phyloP scores from a whole-genome alignment of 2,329 filamentous ascomycete genomes.

The Bipolaris zeicola region DNA sequence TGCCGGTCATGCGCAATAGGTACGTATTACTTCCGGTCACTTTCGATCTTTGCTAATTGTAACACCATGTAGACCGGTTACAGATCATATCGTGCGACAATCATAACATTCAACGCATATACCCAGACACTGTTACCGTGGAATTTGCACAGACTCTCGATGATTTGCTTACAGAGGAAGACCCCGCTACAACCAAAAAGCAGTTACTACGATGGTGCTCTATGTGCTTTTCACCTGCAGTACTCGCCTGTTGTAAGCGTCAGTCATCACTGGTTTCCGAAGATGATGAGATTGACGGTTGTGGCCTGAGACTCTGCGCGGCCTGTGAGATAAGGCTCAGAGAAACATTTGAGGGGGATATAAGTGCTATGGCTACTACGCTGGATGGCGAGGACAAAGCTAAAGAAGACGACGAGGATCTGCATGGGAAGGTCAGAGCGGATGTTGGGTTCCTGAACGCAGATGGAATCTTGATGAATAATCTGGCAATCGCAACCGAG shows the following conservation, averaged over 20 bases:
- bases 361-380: slow-evolving; percentile 16
- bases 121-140: neutral
- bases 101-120: slow-evolving; percentile 22
- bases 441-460: slow-evolving; percentile 36
- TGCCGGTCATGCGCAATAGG: slow-evolving; percentile 28
- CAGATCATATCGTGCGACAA: slow-evolving; percentile 12
- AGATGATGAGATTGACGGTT: slow-evolving; percentile 26
- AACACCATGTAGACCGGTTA: too few species aligned
- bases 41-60: too few species aligned
- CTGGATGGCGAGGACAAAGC: slow-evolving; percentile 30
- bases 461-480: slow-evolving; percentile 30
- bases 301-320: slow-evolving; percentile 35
- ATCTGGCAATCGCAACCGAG: slow-evolving; percentile 3
- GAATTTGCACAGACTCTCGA: slow-evolving; percentile 16
- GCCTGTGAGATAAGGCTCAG: slow-evolving; percentile 22
- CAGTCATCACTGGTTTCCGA: slow-evolving; percentile 13
- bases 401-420: slow-evolving; percentile 4
- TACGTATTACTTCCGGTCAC: too few species aligned
- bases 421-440: slow-evolving; percentile 21
- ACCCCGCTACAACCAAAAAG: slow-evolving; percentile 8
- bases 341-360: slow-evolving; percentile 15
- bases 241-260: slow-evolving; percentile 15
- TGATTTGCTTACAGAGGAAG: slow-evolving; percentile 17
- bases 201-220: slow-evolving; percentile 39
- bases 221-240: slow-evolving; percentile 36